These are phyloP conservation scores for Blastobotrys chiropterorum DNA, from an alignment of 805 yeast genomes.

Conservation along the genomic window DNA sequence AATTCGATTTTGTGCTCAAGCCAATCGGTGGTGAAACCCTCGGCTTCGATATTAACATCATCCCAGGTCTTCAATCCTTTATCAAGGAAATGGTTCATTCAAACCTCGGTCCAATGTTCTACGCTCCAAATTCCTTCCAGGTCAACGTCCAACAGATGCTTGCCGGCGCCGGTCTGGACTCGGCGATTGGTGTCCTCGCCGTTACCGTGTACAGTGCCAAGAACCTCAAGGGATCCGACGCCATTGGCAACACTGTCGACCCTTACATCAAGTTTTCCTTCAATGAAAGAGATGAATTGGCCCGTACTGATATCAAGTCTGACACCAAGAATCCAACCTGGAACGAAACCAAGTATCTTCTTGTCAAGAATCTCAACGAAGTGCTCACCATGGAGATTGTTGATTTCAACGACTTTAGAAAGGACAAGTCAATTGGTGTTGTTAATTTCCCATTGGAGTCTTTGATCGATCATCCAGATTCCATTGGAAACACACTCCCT, in stretches of 20 bases:
- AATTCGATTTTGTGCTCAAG: constrained; percentile 75
- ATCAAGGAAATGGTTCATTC: constrained; percentile 80
- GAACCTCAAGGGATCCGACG: constrained; percentile 60
- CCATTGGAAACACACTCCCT: constrained; percentile 44
- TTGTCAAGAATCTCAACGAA: constrained; percentile 71
- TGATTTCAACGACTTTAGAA: constrained; percentile 72
- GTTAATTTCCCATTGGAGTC: constrained; percentile 67
- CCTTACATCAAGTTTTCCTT: constrained; percentile 79
- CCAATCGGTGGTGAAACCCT: constrained; percentile 78
- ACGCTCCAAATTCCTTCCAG: constrained; percentile 89
- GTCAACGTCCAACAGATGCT: constrained; percentile 84
- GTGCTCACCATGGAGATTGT: constrained; percentile 66
- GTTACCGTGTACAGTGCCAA: constrained; percentile 61
- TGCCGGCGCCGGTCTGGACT: constrained; percentile 71
- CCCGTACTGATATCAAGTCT: constrained; percentile 59
- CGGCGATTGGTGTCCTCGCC: constrained; percentile 82
- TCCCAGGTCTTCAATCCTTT: constrained; percentile 83
- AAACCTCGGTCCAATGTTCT: constrained; percentile 82
- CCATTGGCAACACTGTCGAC: constrained; percentile 74
- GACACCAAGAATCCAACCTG: constrained; percentile 72
- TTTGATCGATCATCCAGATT: constrained; percentile 43
- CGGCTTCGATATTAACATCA: constrained; percentile 77
- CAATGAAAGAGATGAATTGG: constrained; percentile 46
- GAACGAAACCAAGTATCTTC: constrained; percentile 70
- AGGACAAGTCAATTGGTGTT: constrained; percentile 77